These are phyloP conservation scores for Globisporangium paddicum DNA, from an alignment of 352 stramenopile genomes.

Conservation along the genomic window DNA sequence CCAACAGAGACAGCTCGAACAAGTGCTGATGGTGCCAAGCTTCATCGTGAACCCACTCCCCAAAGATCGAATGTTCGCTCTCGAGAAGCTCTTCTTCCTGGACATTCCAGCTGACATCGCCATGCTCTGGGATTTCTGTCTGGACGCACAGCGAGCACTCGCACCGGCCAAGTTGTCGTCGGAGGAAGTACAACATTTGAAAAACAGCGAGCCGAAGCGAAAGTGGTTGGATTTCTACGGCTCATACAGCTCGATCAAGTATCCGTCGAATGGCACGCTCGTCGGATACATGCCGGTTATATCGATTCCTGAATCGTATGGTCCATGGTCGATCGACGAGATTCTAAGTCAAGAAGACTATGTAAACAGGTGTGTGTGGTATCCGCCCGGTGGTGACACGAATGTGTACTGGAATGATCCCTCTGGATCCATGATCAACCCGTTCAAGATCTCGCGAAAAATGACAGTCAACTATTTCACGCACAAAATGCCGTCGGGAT, in stretches of 20 bases:
- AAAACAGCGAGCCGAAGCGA: not conserved
- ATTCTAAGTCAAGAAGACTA: conserved; percentile 14
- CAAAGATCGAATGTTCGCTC: conserved; percentile 9
- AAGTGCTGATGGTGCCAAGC: conserved; percentile 14
- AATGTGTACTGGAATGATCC: conserved; percentile 22
- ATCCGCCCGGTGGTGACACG: conserved; percentile 18
- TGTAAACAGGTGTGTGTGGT: conserved; percentile 31
- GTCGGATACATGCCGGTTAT: not conserved
- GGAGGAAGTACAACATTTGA: not conserved
- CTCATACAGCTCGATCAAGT: not conserved
- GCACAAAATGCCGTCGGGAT: conserved; percentile 19
- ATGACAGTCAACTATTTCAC: conserved; percentile 30
- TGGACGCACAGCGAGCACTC: conserved; percentile 32
- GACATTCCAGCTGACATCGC: conserved; percentile 31
- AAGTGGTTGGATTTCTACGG: not conserved
- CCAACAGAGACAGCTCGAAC: conserved; percentile 6
- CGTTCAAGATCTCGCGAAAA: conserved; percentile 24
- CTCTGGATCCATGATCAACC: conserved; percentile 17
- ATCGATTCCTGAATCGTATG: not conserved
- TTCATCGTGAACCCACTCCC: conserved; percentile 34
- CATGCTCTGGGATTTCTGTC: conserved; percentile 30
- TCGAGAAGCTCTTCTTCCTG: conserved; percentile 46
- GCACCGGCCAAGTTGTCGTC: not conserved
- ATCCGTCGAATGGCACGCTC: not conserved
- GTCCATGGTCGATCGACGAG: conserved; percentile 17